These are phyloP conservation scores for Leishmania aethiopica DNA, from an alignment of 208 protist species.

Conservation along the genomic window DNA sequence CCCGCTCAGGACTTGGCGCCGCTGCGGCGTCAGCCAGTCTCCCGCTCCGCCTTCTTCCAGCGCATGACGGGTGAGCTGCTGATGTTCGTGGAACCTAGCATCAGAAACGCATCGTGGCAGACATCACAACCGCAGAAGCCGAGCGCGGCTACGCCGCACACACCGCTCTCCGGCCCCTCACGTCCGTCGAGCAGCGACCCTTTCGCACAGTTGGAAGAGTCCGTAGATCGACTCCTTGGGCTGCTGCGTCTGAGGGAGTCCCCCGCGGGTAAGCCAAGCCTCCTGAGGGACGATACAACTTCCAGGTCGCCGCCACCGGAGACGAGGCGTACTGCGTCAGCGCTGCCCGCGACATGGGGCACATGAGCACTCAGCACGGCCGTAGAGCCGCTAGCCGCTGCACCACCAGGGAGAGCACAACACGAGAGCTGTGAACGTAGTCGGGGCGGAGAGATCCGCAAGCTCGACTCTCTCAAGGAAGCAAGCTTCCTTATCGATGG, in stretches of 20 bases:
- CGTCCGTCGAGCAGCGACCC: neutral
- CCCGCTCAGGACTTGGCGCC: neutral
- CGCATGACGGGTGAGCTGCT: conserved; percentile 7
- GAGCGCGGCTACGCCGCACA: neutral
- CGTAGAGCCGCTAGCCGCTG: neutral
- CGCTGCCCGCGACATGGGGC: neutral
- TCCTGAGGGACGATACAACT: neutral
- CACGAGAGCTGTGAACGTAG: neutral
- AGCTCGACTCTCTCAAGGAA: neutral
- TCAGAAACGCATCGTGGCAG: neutral
- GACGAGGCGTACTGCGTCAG: neutral
- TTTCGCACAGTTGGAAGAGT: neutral
- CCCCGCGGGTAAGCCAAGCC: neutral
- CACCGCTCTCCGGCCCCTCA: neutral
- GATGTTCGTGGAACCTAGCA: neutral
- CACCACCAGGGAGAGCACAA: neutral
- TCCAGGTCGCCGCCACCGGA: neutral
- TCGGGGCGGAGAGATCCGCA: neutral
- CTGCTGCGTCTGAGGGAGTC: neutral
- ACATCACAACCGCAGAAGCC: neutral
- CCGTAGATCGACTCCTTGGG: neutral
- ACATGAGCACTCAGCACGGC: neutral
- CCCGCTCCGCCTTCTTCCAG: neutral
- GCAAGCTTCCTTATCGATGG: neutral
- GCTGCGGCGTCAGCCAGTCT: neutral